phyloP scores from a whole-genome alignment of 1,139 yeast species.

The Candida neerlandica region DNA sequence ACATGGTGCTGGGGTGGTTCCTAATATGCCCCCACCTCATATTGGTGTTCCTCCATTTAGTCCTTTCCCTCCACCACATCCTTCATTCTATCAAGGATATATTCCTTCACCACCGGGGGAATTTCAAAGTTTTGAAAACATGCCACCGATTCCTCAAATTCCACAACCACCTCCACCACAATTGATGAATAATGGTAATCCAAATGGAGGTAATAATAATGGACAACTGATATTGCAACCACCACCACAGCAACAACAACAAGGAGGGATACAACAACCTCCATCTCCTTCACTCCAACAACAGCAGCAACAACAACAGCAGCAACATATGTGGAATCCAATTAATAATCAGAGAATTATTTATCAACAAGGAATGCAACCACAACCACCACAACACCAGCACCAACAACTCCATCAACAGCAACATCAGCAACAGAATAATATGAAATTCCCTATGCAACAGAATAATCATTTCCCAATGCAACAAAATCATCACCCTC shows the following conservation, averaged over 20 bases:
- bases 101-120: conserved; percentile 14
- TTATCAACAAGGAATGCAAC: neutral
- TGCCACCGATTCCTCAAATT: conserved; percentile 5
- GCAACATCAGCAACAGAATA: conserved; percentile 1
- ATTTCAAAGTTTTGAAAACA: conserved; percentile 12
- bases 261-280: neutral
- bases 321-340: conserved; percentile 17
- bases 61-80: conserved; percentile 10
- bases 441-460: neutral
- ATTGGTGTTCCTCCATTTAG: conserved; percentile 7
- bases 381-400: neutral
- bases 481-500: conserved; percentile 13
- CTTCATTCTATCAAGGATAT: conserved; percentile 6
- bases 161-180: conserved; percentile 2
- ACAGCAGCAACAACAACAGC: conserved; percentile 3
- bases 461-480: conserved; percentile 3
- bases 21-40: conserved; percentile 4
- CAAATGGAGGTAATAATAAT: neutral
- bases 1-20: conserved; percentile 5
- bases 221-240: neutral
- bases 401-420: neutral
- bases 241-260: neutral
- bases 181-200: neutral
- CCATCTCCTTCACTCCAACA: conserved; percentile 7
- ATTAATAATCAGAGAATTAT: conserved; percentile 11